Evolutionary conservation across 106 monocot genomes (phyloP).

Genomic region (Dendrobium officinale): DNA sequence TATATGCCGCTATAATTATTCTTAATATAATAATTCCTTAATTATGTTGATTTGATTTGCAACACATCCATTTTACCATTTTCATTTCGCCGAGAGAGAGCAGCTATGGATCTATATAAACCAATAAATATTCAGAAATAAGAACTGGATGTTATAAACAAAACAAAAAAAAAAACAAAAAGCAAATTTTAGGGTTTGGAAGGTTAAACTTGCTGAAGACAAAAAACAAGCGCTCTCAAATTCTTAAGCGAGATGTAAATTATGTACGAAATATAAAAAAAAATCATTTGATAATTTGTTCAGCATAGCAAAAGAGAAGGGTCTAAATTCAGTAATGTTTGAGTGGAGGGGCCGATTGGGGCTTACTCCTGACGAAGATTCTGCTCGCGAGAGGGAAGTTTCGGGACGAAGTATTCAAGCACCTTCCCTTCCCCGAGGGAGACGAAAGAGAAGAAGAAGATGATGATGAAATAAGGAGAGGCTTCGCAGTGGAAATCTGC

Average conservation of each 20-base stretch:
- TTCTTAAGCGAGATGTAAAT: not conserved
- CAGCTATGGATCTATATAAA: not conserved
- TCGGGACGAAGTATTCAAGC: not conserved
- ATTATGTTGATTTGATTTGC: not conserved
- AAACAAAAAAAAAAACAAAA: not conserved
- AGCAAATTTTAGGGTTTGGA: not conserved
- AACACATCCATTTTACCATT: not conserved
- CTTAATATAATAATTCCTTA: not conserved
- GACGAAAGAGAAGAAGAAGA: not conserved
- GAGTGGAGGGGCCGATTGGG: no score
- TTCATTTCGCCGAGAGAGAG: not conserved
- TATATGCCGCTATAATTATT: not conserved
- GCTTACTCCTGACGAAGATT: constrained; percentile 8
- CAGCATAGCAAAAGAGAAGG: not conserved
- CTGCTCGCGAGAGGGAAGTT: constrained; percentile 1
- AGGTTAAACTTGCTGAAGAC: not conserved
- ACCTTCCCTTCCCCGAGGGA: not conserved
- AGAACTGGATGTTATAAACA: not conserved
- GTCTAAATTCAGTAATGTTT: not conserved
- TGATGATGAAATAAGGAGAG: not conserved
- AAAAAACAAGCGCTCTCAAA: not conserved
- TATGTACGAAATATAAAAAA: not conserved
- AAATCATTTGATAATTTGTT: not conserved
- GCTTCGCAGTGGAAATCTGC: not conserved
- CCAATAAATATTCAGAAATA: not conserved